Evolutionary conservation across 306 rosid genomes (phyloP).

Genomic region (Vigna reflexopilosa): DNA sequence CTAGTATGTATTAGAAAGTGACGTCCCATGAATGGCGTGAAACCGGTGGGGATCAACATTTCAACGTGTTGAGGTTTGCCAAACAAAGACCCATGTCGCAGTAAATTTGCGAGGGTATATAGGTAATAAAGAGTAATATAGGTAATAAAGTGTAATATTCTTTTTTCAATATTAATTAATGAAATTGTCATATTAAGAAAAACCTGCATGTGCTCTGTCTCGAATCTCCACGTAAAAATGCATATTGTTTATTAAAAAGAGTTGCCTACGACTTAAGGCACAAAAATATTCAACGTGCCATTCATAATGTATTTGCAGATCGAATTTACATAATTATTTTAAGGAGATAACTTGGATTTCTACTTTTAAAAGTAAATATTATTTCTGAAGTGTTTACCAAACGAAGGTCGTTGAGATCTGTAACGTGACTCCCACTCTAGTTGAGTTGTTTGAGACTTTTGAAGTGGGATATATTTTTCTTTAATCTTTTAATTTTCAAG

Average conservation of each 20-base stretch:
- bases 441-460: no score
- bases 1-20: constrained; percentile 5
- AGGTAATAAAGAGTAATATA: no score
- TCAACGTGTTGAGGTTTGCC: neutral
- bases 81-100: constrained; percentile 8
- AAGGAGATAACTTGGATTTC: no score
- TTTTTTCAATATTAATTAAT: neutral
- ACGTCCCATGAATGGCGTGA: constrained; percentile 34
- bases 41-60: constrained; percentile 19
- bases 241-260: no score
- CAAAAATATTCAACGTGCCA: no score
- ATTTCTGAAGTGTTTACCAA: no score
- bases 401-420: neutral
- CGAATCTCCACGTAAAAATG: neutral
- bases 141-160: no score
- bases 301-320: no score
- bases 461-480: neutral
- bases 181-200: neutral
- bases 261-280: no score
- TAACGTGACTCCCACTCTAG: neutral
- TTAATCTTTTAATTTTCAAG: neutral
- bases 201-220: neutral
- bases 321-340: no score
- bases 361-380: no score
- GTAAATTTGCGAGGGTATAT: neutral